phyloP scores from a whole-genome alignment of 2,329 filamentous ascomycete species.

The Phoma sp. region DNA sequence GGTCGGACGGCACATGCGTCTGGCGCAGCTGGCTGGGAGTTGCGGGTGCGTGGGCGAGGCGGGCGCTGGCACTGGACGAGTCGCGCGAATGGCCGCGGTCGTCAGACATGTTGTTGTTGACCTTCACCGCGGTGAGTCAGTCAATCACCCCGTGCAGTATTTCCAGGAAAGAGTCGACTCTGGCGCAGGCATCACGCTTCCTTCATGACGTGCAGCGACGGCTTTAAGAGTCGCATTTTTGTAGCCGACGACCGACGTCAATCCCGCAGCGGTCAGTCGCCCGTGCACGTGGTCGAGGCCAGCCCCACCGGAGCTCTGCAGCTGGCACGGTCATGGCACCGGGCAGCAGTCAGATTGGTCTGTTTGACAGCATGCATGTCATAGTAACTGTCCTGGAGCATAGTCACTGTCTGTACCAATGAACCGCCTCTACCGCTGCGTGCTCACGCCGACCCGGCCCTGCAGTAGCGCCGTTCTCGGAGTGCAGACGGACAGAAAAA shows the following conservation, averaged over 20 bases:
- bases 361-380: constrained; percentile 9
- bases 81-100: constrained; percentile 41
- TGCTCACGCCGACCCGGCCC: no score
- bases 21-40: constrained; percentile 53
- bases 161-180: background rate
- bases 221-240: constrained; percentile 15
- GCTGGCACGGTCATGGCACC: no score
- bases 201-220: background rate
- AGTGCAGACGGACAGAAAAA: constrained; percentile 9
- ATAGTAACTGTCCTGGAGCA: no score
- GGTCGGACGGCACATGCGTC: constrained; percentile 51
- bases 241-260: constrained; percentile 16
- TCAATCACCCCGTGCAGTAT: background rate
- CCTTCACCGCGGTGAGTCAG: constrained; percentile 1
- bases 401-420: no score
- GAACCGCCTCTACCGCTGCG: no score
- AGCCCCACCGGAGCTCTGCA: constrained; percentile 21
- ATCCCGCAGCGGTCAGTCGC: constrained; percentile 22
- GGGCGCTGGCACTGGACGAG: constrained; percentile 40
- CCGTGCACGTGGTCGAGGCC: constrained; percentile 34
- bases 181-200: constrained; percentile 27
- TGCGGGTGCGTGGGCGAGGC: constrained; percentile 44
- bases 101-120: no score
- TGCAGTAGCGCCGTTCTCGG: constrained; percentile 35
- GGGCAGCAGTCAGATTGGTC: background rate